Evolutionary conservation across 2,329 filamentous ascomycete species (phyloP).

Genomic region (Fusarium sp.): DNA sequence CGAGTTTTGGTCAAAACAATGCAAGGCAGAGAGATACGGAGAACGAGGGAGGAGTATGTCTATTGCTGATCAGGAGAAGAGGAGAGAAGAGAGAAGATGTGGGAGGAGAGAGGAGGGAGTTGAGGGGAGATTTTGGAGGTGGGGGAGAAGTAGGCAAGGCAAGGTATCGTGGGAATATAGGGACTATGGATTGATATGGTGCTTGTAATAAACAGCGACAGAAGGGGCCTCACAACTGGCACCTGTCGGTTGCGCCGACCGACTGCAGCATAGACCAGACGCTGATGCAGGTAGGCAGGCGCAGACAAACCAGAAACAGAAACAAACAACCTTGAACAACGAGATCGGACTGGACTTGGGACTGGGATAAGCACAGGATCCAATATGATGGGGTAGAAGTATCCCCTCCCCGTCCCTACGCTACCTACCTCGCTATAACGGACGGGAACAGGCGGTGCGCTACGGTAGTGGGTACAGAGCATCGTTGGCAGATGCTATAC

Average conservation of each 20-base stretch:
- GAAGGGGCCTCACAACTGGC: conserved; percentile 35
- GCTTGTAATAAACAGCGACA: conserved; percentile 21
- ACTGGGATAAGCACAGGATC: conserved; percentile 36
- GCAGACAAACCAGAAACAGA: conserved; percentile 16
- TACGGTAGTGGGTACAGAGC: conserved; percentile 25
- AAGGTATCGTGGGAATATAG: conserved; percentile 14
- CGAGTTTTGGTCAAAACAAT: conserved; percentile 14
- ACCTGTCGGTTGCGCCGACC: conserved; percentile 32
- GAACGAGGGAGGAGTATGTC: conserved; percentile 9
- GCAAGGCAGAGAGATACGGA: conserved; percentile 13
- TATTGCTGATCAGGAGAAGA: conserved; percentile 14
- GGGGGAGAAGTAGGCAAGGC: conserved; percentile 21
- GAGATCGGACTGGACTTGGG: conserved; percentile 31
- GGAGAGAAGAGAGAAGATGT: conserved; percentile 18
- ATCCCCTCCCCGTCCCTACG: conserved; percentile 10
- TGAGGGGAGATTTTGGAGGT: conserved; percentile 23
- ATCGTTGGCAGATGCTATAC: conserved; percentile 11
- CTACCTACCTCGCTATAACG: conserved; percentile 22
- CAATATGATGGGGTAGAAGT: conserved; percentile 37
- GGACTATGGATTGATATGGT: conserved; percentile 24
- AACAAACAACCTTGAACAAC: conserved; percentile 21
- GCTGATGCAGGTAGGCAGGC: conserved; percentile 4
- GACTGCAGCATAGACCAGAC: conserved; percentile 17
- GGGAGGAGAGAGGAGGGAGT: conserved; percentile 16
- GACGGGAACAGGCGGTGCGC: conserved; percentile 28